Base-by-base conservation (phyloP, 2,329 filamentous ascomycete species). In the Verticillium nonalfalfae region DNA sequence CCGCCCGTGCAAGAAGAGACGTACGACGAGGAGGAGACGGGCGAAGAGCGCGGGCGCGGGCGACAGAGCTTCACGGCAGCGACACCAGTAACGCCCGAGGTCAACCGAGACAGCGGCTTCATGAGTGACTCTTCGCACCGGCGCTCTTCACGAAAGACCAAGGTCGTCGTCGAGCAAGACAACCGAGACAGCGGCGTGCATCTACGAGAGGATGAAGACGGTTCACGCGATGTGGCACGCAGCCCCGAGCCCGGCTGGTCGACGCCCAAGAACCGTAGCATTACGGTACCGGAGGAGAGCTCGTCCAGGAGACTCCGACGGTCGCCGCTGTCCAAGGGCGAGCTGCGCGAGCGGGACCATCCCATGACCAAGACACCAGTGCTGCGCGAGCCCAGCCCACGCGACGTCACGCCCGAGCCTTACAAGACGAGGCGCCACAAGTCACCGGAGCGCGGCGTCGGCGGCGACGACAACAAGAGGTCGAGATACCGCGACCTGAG, bases 171-270 rank as follows among this genome's bases (percentile, higher is more conserved):
- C 13, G 71, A 76, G 21, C 72, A 76, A 35, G 68, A 71, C 35
- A 73, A 76, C 57, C 78, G 81, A 54, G 84, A 87, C 67, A 87
- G 85, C 70, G 84, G 82, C 33, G 79, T 86, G 35, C 81, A 85
- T 66, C 74, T 85, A 54, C 79, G 77, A 26, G 81, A 84, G 74
- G 65, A 69, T n/a, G 78, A 78, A 39, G 66, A 58, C 56, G 66
- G 65, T 52, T 60, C 68, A n/a, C 57, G 38, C 55, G 63, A 65
- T 64, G 68, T 66, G 65, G 60, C 69, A 36, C 58, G 61, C 35
- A 65, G 61, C 21, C 62, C 63, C 14, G 59, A 66, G 52, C 55
- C 52, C 18, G 45, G 33, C 56, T 57, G 60, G 36, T 33, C 60
- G 18, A 60, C 61, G 18, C 35, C 58, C 33, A 15, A 38, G 38